Conservation (phyloP, 2,329 filamentous ascomycete species). For the Mariannaea elegans region DNA sequence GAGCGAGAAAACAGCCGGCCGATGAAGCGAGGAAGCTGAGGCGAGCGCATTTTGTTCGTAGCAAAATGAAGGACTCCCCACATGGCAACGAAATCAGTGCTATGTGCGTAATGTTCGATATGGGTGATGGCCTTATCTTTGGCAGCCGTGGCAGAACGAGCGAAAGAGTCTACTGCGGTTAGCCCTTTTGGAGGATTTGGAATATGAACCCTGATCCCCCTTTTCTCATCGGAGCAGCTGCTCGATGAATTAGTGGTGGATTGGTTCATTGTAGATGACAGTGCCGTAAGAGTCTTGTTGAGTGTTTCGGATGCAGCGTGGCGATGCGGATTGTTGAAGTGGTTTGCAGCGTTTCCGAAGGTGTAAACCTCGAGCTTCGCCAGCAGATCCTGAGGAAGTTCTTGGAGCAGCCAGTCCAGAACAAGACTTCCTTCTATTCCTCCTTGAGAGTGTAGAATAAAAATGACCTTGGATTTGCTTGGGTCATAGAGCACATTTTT, state of each 20-base stretch:
- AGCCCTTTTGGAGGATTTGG: constrained; percentile 32
- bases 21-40: constrained; percentile 66
- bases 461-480: constrained; percentile 72
- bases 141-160: constrained; percentile 48
- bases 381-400: constrained; percentile 72
- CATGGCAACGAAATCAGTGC: constrained; percentile 75
- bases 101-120: constrained; percentile 84
- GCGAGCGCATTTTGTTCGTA: constrained; percentile 51
- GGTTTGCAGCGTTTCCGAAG: constrained; percentile 81
- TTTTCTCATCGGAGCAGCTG: constrained; percentile 31
- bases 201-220: constrained; percentile 22
- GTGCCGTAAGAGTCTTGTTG: constrained; percentile 46
- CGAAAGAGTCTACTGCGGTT: constrained; percentile 43
- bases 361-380: constrained; percentile 79
- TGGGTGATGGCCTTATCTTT: constrained; percentile 67
- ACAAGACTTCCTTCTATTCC: constrained; percentile 78
- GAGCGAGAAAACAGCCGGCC: constrained; percentile 68
- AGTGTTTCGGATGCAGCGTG: constrained; percentile 56
- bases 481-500: constrained; percentile 71
- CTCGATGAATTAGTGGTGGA: constrained; percentile 43
- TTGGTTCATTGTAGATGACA: constrained; percentile 48
- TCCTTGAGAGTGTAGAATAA: constrained; percentile 81
- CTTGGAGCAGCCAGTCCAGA: constrained; percentile 79
- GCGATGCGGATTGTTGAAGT: constrained; percentile 80
- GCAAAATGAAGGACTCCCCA: constrained; percentile 79